phyloP scores from a whole-genome alignment of 768 basidiomycete species.

The Calocera viscosa region DNA sequence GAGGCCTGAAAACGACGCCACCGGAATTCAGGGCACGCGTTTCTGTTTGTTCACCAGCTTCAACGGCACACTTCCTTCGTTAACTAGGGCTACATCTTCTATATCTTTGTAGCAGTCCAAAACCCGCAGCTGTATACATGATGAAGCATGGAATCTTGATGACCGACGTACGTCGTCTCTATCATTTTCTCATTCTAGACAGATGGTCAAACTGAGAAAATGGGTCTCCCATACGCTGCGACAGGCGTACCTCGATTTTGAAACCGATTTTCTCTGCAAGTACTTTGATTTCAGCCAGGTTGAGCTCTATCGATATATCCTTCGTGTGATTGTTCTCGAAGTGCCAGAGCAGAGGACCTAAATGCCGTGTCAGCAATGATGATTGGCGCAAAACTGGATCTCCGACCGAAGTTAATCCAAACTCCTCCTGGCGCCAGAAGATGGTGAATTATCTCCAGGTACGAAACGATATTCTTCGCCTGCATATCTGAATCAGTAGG shows the following conservation, averaged over 20 bases:
- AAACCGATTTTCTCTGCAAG: constrained; percentile 69
- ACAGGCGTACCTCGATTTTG: constrained; percentile 51
- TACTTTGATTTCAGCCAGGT: constrained; percentile 74
- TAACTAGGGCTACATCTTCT: not conserved
- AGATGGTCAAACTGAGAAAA: not conserved
- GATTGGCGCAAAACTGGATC: too few species aligned
- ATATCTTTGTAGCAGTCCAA: constrained; percentile 58
- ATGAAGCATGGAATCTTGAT: constrained; percentile 64
- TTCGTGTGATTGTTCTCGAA: constrained; percentile 74
- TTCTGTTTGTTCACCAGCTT: not conserved
- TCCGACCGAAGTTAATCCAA: constrained; percentile 75
- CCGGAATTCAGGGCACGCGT: not conserved
- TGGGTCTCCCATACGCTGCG: not conserved
- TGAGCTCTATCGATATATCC: constrained; percentile 76
- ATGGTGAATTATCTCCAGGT: constrained; percentile 71
- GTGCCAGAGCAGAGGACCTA: constrained; percentile 92
- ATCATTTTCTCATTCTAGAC: constrained; percentile 65
- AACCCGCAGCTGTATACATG: constrained; percentile 77
- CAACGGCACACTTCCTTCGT: not conserved
- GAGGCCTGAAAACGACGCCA: not conserved
- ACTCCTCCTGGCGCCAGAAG: constrained; percentile 76
- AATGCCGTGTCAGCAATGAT: not conserved
- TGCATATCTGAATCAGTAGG: constrained; percentile 23
- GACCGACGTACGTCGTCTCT: constrained; percentile 76
- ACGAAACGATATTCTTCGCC: constrained; percentile 87